Percentiles rank a stretch among this genome's conserved stretches.
phyloP scores from a whole-genome alignment of 2,329 filamentous ascomycete genomes.

The Colletotrichum falcatum region DNA sequence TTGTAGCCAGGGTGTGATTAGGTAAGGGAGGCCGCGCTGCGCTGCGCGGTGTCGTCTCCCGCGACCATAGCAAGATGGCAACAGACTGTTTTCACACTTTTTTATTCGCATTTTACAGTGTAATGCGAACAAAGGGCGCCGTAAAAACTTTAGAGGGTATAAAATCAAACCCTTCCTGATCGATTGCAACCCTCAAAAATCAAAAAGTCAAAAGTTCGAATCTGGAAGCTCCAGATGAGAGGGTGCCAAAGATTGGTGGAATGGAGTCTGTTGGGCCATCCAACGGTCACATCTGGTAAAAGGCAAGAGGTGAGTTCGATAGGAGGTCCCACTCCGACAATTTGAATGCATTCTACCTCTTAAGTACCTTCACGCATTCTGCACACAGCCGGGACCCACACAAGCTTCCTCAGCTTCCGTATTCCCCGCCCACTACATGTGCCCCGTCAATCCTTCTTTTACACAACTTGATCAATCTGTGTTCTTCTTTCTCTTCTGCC shows the following conservation, averaged over 20 bases:
- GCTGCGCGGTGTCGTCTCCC: background rate
- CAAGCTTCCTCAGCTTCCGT: conserved; percentile 9
- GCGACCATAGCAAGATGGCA: background rate
- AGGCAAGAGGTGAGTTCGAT: conserved; percentile 75
- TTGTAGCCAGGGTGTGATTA: background rate
- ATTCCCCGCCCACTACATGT: conserved; percentile 20
- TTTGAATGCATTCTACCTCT: fast-evolving
- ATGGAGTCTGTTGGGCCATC: conserved; percentile 54
- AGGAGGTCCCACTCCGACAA: conserved; percentile 69
- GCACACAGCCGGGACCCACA: background rate
- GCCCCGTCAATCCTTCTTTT: conserved; percentile 3
- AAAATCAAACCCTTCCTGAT: background rate
- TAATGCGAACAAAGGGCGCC: background rate
- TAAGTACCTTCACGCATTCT: conserved; percentile 40
- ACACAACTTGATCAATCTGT: background rate
- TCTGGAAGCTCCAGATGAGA: conserved; percentile 42
- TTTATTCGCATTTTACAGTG: background rate
- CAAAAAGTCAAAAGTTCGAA: conserved; percentile 44
- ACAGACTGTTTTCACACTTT: no score
- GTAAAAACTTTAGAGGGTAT: background rate
- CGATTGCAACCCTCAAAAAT: background rate
- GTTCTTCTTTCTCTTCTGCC: background rate
- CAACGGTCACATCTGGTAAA: conserved; percentile 79
- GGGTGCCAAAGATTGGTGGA: conserved; percentile 55
- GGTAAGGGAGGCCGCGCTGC: background rate